A percentile compares a stretch with the other conserved stretches of the same genome.
These are phyloP conservation scores for Penicillium coffeae DNA, from an alignment of 495 filamentous ascomycete genomes.

Conservation along the genomic window DNA sequence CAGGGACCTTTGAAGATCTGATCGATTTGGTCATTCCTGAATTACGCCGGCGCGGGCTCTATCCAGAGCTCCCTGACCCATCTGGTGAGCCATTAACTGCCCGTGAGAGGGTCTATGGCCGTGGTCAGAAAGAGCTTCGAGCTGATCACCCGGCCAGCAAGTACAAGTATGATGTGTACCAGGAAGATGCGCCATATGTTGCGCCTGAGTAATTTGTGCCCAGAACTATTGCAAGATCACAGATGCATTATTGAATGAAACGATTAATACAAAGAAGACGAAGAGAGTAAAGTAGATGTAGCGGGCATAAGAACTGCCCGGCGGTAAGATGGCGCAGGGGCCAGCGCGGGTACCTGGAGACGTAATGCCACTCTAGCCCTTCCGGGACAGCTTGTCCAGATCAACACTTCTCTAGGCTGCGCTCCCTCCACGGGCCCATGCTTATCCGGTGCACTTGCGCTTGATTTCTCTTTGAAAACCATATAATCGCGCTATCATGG, in stretches of 20 bases:
- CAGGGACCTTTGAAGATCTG: slow-evolving; percentile 60
- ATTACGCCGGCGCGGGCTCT: slow-evolving; percentile 50
- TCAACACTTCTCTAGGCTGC: slow-evolving; percentile 14
- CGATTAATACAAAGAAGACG: neutral
- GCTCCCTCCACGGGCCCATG: too few species aligned
- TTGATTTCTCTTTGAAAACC: slow-evolving; percentile 7
- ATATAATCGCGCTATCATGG: slow-evolving; percentile 40
- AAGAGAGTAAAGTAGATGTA: neutral
- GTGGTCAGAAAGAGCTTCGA: slow-evolving; percentile 50
- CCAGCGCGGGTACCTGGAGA: slow-evolving; percentile 23
- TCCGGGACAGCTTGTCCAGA: slow-evolving; percentile 29
- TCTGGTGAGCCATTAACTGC: slow-evolving; percentile 47
- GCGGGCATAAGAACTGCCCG: neutral
- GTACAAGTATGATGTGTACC: slow-evolving; percentile 57
- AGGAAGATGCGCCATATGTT: slow-evolving; percentile 40
- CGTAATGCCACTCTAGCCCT: slow-evolving; percentile 50
- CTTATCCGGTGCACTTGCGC: neutral
- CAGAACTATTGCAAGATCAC: neutral
- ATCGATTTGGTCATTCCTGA: slow-evolving; percentile 58
- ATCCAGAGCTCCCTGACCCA: slow-evolving; percentile 24
- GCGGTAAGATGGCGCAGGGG: slow-evolving; percentile 6
- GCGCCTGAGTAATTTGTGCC: neutral
- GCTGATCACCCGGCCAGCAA: slow-evolving; percentile 50
- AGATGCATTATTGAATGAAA: neutral
- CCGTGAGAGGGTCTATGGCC: slow-evolving; percentile 58